Percentiles rank a stretch among this genome's conserved stretches.
Conservation (phyloP, 2,329 filamentous ascomycete genomes). For the Microcyclospora pomicola region DNA sequence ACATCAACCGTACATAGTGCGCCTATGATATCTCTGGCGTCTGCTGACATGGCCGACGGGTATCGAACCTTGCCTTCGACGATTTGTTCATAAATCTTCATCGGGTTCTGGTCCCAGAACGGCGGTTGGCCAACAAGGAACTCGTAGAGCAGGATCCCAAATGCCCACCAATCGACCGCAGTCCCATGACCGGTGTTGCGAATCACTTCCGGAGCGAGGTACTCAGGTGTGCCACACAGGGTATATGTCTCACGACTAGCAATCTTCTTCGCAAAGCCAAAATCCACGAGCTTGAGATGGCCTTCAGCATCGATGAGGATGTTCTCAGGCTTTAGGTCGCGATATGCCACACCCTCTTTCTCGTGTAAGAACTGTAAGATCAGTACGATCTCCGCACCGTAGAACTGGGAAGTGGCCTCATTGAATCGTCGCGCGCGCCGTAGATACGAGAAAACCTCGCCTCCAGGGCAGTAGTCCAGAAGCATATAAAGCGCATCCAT, state of each 20-base stretch:
- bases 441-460: constrained; percentile 74
- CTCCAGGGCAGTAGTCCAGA: constrained; percentile 69
- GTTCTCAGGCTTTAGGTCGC: constrained; percentile 74
- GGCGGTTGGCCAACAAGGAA: constrained; percentile 75
- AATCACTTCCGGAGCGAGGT: constrained; percentile 73
- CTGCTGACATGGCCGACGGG: constrained; percentile 51
- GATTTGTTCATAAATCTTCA: constrained; percentile 76
- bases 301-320: constrained; percentile 63
- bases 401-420: constrained; percentile 65
- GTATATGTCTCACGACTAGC: constrained; percentile 66
- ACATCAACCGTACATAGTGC: constrained; percentile 68
- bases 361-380: constrained; percentile 73
- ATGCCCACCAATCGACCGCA: constrained; percentile 78
- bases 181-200: constrained; percentile 61
- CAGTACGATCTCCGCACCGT: constrained; percentile 69
- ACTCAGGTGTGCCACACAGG: constrained; percentile 70
- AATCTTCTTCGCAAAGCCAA: constrained; percentile 71
- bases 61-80: constrained; percentile 66
- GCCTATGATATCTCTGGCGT: constrained; percentile 61
- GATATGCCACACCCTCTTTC: constrained; percentile 64
- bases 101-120: constrained; percentile 76
- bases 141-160: constrained; percentile 73
- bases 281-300: constrained; percentile 72
- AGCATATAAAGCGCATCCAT: constrained; percentile 68
- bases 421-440: constrained; percentile 66